These are phyloP conservation scores for Diplodia intermedia DNA, from an alignment of 2,329 filamentous ascomycete genomes.

Conservation along the genomic window DNA sequence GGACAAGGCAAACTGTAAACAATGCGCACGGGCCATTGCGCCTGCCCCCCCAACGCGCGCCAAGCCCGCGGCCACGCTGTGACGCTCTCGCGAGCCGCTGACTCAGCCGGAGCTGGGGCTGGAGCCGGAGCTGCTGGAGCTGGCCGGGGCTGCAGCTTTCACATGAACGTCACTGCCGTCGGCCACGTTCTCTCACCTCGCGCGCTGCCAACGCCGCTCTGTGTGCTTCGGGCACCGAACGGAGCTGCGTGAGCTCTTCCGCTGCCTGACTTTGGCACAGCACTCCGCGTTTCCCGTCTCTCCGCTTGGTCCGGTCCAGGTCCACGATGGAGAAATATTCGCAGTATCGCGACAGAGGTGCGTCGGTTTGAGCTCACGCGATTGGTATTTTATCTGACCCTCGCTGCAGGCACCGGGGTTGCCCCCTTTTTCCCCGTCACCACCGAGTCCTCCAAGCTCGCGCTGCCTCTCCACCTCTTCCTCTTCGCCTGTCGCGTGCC, in stretches of 20 bases:
- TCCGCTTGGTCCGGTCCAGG: not conserved
- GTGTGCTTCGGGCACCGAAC: constrained; percentile 24
- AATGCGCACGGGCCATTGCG: not conserved
- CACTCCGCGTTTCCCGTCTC: not conserved
- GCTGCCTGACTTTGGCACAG: not conserved
- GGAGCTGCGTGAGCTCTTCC: constrained; percentile 27
- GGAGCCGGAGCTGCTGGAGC: not conserved
- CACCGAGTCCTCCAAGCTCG: constrained; percentile 68
- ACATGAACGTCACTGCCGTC: constrained; percentile 23
- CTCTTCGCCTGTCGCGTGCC: constrained; percentile 84
- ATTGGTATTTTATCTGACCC: constrained; percentile 8
- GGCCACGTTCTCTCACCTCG: constrained; percentile 4
- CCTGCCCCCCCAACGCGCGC: not conserved
- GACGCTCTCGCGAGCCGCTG: no score
- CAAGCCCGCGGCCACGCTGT: not conserved
- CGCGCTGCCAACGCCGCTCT: constrained; percentile 24
- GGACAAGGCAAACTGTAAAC: constrained; percentile 14
- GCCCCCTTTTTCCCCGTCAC: constrained; percentile 90
- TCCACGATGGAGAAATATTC: constrained; percentile 90
- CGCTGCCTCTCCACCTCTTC: constrained; percentile 69
- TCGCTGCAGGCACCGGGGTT: constrained; percentile 82
- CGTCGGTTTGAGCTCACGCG: constrained; percentile 27
- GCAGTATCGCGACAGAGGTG: constrained; percentile 89
- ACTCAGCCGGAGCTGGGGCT: not conserved
- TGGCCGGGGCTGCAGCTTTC: constrained; percentile 5